Conservation (phyloP, 352 stramenopile genomes). For the Pythium phragmiticola region DNA sequence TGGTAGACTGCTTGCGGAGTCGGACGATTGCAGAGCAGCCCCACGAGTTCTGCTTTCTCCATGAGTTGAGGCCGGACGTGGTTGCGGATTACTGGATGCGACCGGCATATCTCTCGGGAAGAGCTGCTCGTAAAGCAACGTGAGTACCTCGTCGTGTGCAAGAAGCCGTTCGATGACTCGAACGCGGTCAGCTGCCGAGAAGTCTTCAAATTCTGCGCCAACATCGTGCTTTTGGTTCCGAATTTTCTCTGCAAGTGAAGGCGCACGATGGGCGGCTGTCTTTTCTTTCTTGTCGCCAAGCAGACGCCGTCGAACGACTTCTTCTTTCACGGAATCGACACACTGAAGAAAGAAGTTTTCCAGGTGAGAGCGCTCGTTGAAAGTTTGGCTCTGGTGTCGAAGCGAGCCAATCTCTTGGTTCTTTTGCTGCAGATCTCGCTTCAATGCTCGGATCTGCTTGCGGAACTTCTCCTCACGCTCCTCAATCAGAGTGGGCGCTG, state of each 20-base stretch:
- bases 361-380: conserved; percentile 43
- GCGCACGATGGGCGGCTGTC: not conserved
- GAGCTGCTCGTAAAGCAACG: conserved; percentile 70
- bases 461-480: conserved; percentile 72
- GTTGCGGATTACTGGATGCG: not conserved
- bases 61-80: conserved; percentile 15
- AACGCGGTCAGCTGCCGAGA: conserved; percentile 60
- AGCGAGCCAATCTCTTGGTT: conserved; percentile 47
- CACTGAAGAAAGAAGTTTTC: conserved; percentile 82
- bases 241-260: conserved; percentile 27
- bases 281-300: conserved; percentile 28
- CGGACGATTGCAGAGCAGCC: conserved; percentile 13
- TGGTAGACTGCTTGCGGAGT: conserved; percentile 25
- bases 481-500: conserved; percentile 28
- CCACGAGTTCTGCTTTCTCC: not conserved
- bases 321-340: conserved; percentile 81
- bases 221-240: conserved; percentile 38
- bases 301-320: conserved; percentile 44
- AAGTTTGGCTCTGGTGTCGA: conserved; percentile 36
- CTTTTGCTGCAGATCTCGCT: conserved; percentile 67
- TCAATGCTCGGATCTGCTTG: conserved; percentile 62
- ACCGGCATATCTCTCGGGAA: conserved; percentile 39
- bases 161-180: conserved; percentile 76
- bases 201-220: conserved; percentile 60
- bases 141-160: conserved; percentile 78